A percentile compares a stretch with the other conserved stretches of the same genome.
These are phyloP conservation scores for Juglanconis oblonga DNA, from an alignment of 2,329 filamentous ascomycete species.

Conservation along the genomic window DNA sequence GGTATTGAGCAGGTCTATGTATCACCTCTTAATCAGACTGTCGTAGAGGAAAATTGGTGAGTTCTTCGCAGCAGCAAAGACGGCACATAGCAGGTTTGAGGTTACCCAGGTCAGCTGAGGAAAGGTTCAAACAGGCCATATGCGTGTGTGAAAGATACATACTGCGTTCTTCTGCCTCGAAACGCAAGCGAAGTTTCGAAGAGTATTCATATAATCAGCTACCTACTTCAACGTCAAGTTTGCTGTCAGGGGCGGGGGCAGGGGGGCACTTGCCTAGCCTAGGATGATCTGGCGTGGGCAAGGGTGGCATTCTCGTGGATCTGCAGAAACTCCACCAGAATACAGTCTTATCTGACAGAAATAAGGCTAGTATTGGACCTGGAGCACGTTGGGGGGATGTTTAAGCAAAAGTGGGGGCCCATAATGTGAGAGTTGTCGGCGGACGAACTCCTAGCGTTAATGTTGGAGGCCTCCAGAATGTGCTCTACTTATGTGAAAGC, in stretches of 20 bases:
- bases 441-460: constrained; percentile 27
- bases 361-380: constrained; percentile 27
- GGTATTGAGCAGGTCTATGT: background rate
- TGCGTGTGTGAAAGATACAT: constrained; percentile 8
- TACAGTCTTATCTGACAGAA: constrained; percentile 24
- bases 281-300: constrained; percentile 25
- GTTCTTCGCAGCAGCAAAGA: background rate
- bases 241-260: constrained; percentile 27
- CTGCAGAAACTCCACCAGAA: constrained; percentile 30
- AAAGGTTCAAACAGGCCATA: background rate
- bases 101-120: background rate
- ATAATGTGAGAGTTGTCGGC: constrained; percentile 24
- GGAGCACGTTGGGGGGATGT: constrained; percentile 30
- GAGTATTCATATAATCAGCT: constrained; percentile 21
- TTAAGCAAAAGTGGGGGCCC: constrained; percentile 24
- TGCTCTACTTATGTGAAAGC: background rate
- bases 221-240: constrained; percentile 19
- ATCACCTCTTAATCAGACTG: background rate
- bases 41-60: background rate
- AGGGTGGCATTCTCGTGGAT: constrained; percentile 32
- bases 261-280: constrained; percentile 27
- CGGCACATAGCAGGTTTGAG: background rate
- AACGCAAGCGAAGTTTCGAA: background rate
- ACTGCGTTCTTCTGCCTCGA: constrained; percentile 25
- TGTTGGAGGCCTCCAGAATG: constrained; percentile 24